Evolutionary conservation across 208 protist species (phyloP), one percentile per base, ranked within the genome.

Genomic region (Leishmania lainsoni): DNA sequence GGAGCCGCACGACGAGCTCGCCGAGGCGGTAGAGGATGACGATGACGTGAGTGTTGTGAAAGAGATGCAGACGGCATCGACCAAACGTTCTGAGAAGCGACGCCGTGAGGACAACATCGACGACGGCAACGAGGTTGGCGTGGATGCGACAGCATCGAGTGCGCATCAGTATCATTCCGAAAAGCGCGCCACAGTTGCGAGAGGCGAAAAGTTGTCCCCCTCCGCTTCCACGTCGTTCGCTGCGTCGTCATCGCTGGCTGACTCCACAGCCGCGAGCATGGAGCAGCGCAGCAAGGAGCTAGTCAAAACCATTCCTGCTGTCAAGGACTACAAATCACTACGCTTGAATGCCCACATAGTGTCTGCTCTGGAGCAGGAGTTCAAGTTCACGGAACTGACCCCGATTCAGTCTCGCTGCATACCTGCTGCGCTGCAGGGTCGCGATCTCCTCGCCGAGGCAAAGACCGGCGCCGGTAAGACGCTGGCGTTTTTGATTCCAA

Each of bases 401-500:
- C 96, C 95, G 63, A 99, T 99, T 82, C 99, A 99, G 88, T 91
- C 92, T 12, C 91, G 91, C 56, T 95, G 92, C 80, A 95, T 99
- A 71, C 97, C 98, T 42, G 92, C 91, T 35, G 91, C 96, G 0
- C 89, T 99, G 51, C 83, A 88, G 63, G 96, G 97, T 1, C 87
- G 91, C 35, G 96, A 98, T 77, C 79, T 99, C 22, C 90, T 98
- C 16, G 98, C 94, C 0, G 95, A 98, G 92, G 97, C 98, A 12
- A 98, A 98, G 88, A 99, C 98, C 4, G 98, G 98, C 51, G 91
- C 90, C 29, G 98, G 99, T 51, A 99, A 99, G 91, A 99, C 99
- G 61, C 85, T 99, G 0, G 98, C 99, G 5, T 99, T 99, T 90
- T 89, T 99, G 22, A 98, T 99, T 65, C 99, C 99, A 20, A 97